phyloP scores from a whole-genome alignment of 148 eudicot species.

The Spergularia bocconei region DNA sequence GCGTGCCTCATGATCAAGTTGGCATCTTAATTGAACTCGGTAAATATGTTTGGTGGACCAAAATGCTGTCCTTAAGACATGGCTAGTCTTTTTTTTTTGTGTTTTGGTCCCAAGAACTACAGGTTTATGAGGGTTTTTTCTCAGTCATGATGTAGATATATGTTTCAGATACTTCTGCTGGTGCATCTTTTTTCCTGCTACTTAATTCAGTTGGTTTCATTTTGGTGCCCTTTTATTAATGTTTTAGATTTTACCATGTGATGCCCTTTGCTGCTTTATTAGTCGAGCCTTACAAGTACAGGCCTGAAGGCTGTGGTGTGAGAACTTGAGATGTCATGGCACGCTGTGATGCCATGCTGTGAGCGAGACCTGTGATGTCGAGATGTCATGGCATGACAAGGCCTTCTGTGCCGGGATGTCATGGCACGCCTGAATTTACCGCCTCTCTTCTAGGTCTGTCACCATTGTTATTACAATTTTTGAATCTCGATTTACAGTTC shows the following conservation, averaged over 20 bases:
- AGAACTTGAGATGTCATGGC: no score
- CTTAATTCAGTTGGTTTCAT: background rate
- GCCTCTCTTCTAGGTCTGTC: no score
- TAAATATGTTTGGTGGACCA: conserved; percentile 35
- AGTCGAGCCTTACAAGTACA: no score
- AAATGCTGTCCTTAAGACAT: conserved; percentile 17
- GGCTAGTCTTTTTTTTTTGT: conserved; percentile 10
- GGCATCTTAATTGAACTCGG: conserved; percentile 29
- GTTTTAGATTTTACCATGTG: background rate
- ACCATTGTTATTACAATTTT: no score
- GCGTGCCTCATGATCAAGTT: conserved; percentile 26
- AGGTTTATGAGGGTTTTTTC: conserved; percentile 16
- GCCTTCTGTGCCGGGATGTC: no score
- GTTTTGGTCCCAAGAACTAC: conserved; percentile 19
- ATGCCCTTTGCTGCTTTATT: background rate
- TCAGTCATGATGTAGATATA: conserved; percentile 17
- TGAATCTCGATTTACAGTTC: no score
- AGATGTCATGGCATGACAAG: no score
- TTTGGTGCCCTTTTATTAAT: background rate
- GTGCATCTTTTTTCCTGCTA: background rate
- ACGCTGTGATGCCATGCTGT: no score
- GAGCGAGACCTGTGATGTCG: no score
- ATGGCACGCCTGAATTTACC: no score
- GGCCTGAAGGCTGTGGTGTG: no score
- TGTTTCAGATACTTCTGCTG: conserved; percentile 12